These are phyloP conservation scores for Colletotrichum coccodes DNA, from an alignment of 2,329 filamentous ascomycete genomes.

Conservation along the genomic window DNA sequence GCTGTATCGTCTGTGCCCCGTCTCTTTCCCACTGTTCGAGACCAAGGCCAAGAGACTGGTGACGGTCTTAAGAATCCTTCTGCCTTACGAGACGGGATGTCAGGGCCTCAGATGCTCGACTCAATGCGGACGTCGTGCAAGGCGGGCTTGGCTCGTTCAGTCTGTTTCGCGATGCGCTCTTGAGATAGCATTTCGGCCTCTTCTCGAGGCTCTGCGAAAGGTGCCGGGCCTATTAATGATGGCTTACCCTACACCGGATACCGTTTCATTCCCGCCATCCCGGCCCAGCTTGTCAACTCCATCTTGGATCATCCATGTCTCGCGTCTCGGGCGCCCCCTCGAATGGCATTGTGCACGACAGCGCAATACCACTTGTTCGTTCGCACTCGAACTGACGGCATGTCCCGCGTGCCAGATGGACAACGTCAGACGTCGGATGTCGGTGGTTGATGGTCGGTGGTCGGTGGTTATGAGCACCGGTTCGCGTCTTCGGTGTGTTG, in stretches of 20 bases:
- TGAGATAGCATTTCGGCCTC: background rate
- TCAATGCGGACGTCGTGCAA: conserved; percentile 8
- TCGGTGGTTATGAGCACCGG: conserved; percentile 21
- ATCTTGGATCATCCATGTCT: background rate
- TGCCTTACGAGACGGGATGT: conserved; percentile 29
- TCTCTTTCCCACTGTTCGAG: background rate
- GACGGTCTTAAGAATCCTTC: conserved; percentile 5
- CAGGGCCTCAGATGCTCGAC: conserved; percentile 26
- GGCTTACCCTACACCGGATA: conserved; percentile 7
- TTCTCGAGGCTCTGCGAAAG: background rate
- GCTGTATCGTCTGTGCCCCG: too few relatives aligned
- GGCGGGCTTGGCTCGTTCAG: background rate
- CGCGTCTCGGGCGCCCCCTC: background rate
- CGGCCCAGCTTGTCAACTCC: background rate
- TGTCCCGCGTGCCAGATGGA: conserved; percentile 4
- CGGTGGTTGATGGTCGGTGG: conserved; percentile 24
- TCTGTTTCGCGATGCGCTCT: conserved; percentile 1
- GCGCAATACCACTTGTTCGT: conserved; percentile 9
- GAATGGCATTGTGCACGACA: conserved; percentile 11
- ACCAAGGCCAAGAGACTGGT: background rate
- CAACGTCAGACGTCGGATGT: conserved; percentile 12
- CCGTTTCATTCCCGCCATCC: background rate
- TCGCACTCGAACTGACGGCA: conserved; percentile 11
- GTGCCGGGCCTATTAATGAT: background rate
- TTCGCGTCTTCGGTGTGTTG: conserved; percentile 18